Evolutionary conservation across 805 yeast genomes (phyloP).

Genomic region (Myxozyma melibiosi): DNA sequence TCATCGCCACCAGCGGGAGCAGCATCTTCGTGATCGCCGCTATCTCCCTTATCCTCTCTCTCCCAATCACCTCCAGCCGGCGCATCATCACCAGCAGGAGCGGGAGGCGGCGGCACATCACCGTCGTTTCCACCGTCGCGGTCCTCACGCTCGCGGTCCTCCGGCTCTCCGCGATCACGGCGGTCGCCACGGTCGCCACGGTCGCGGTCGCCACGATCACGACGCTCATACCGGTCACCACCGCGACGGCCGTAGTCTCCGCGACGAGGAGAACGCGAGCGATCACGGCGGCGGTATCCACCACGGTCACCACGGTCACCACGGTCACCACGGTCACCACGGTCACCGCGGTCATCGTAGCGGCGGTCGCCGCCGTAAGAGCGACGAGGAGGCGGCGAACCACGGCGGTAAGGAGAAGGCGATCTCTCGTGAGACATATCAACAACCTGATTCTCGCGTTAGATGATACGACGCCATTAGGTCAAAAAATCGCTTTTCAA

Average conservation of each 20-base stretch:
- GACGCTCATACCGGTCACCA: slow-evolving; percentile 22
- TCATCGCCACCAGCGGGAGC: slow-evolving; percentile 8
- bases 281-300: slow-evolving; percentile 23
- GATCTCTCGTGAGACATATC: slow-evolving; percentile 37
- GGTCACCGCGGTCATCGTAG: slow-evolving; percentile 30
- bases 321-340: slow-evolving; percentile 20
- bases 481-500: slow-evolving; percentile 28
- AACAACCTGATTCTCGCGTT: slow-evolving; percentile 3
- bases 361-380: slow-evolving; percentile 29
- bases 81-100: slow-evolving; percentile 14
- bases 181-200: slow-evolving; percentile 24
- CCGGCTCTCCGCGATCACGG: slow-evolving; percentile 27
- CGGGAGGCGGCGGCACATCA: slow-evolving; percentile 29
- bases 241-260: slow-evolving; percentile 33
- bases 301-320: slow-evolving; percentile 31
- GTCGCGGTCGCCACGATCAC: slow-evolving; percentile 30
- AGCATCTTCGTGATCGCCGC: slow-evolving; percentile 6
- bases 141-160: slow-evolving; percentile 25
- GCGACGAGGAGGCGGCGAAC: slow-evolving; percentile 28
- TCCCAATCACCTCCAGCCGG: slow-evolving; percentile 19
- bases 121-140: slow-evolving; percentile 29
- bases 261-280: slow-evolving; percentile 30
- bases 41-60: slow-evolving; percentile 5
- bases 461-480: background rate
- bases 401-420: slow-evolving; percentile 33